These are phyloP conservation scores for Fragaria iinumae DNA, from an alignment of 306 rosid genomes.

Conservation along the genomic window DNA sequence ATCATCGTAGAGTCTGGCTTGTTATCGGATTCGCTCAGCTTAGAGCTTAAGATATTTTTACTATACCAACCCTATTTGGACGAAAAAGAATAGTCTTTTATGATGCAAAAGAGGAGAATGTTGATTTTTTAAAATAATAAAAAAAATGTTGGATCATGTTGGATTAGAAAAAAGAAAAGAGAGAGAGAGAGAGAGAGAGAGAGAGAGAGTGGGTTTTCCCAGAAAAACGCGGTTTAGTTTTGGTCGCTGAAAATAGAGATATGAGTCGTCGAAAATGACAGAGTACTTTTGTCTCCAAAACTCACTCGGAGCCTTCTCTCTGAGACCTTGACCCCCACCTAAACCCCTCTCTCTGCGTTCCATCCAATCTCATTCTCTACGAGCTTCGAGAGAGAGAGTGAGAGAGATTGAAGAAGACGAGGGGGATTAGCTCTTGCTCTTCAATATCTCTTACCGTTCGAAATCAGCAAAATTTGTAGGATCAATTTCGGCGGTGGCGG, in stretches of 20 bases:
- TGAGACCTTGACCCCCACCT: conserved; percentile 9
- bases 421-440: not conserved
- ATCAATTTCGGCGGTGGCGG: conserved; percentile 4
- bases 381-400: not conserved
- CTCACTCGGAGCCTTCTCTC: not conserved
- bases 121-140: not conserved
- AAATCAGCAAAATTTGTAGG: not conserved
- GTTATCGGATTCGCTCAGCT: no score
- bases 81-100: no score
- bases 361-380: not conserved
- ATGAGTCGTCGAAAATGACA: conserved; percentile 3
- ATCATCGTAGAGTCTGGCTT: no score
- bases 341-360: conserved; percentile 10
- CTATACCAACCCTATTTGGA: no score
- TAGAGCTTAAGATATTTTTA: no score
- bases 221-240: conserved; percentile 7
- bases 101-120: not conserved
- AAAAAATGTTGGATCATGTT: not conserved
- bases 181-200: not conserved
- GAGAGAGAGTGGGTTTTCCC: not conserved
- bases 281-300: not conserved
- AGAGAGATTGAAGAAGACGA: conserved; percentile 1
- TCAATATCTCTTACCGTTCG: not conserved
- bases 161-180: not conserved
- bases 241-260: not conserved